phyloP scores from a whole-genome alignment of 2,329 filamentous ascomycete species.

The Diaporthe helianthi region DNA sequence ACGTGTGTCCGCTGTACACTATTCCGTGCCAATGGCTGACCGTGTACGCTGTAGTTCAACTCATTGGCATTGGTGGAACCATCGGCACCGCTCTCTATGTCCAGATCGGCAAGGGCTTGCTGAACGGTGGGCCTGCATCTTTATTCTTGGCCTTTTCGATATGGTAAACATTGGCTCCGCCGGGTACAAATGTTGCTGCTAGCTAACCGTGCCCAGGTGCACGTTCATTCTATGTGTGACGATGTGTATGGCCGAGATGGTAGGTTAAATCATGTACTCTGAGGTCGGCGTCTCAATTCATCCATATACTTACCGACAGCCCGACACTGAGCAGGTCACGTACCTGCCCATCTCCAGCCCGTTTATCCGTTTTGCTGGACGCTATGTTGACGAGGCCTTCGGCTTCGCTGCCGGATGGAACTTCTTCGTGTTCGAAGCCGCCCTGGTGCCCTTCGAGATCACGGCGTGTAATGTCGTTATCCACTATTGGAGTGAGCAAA shows the following conservation, averaged over 20 bases:
- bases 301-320: background rate
- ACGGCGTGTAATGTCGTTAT: slow-evolving; percentile 70
- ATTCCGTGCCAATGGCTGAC: background rate
- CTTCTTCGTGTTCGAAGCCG: slow-evolving; percentile 75
- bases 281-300: background rate
- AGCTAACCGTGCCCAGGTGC: slow-evolving; percentile 46
- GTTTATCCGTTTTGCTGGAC: slow-evolving; percentile 79
- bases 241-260: slow-evolving; percentile 75
- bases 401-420: slow-evolving; percentile 78
- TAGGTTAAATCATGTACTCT: background rate
- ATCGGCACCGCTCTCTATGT: slow-evolving; percentile 69
- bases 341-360: slow-evolving; percentile 79
- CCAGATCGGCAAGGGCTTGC: slow-evolving; percentile 63
- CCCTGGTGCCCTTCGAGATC: slow-evolving; percentile 72
- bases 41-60: slow-evolving; percentile 48
- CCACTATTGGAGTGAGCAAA: slow-evolving; percentile 61
- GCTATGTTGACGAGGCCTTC: slow-evolving; percentile 78
- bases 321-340: slow-evolving; percentile 56
- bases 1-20: background rate
- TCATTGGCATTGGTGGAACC: slow-evolving; percentile 67
- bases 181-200: background rate
- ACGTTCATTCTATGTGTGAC: slow-evolving; percentile 67
- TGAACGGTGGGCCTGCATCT: slow-evolving; percentile 65
- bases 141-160: slow-evolving; percentile 66
- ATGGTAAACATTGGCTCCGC: slow-evolving; percentile 48